These are phyloP conservation scores for Limnanthes douglasii DNA, from an alignment of 345 rosid species.

Conservation along the genomic window DNA sequence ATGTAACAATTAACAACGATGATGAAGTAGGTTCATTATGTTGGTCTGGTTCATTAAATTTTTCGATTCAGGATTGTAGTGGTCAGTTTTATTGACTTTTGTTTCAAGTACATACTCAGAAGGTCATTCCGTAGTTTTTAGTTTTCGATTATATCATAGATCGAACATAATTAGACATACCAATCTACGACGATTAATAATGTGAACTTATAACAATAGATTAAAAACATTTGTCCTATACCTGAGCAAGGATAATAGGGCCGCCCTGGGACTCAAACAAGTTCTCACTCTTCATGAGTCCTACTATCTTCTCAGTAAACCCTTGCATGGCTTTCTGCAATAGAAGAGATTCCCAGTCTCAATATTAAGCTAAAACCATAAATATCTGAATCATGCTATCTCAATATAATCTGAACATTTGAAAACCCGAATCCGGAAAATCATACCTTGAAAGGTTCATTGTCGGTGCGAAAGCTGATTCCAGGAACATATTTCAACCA, in stretches of 20 bases:
- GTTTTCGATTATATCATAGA: too few species aligned
- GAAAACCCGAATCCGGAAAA: neutral
- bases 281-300: slow-evolving; percentile 83
- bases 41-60: neutral
- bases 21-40: too few species aligned
- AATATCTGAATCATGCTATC: neutral
- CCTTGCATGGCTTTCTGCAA: slow-evolving; percentile 93
- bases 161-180: too few species aligned
- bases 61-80: too few species aligned
- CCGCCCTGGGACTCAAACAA: slow-evolving; percentile 98
- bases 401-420: neutral
- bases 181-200: too few species aligned
- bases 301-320: slow-evolving; percentile 87
- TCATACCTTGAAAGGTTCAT: slow-evolving; percentile 95
- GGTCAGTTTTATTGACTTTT: too few species aligned
- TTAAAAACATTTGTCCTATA: too few species aligned
- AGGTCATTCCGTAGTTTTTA: too few species aligned
- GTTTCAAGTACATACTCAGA: too few species aligned
- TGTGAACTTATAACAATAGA: too few species aligned
- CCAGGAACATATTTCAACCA: slow-evolving; percentile 99
- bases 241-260: slow-evolving; percentile 97
- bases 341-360: too few species aligned
- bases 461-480: slow-evolving; percentile 97
- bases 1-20: too few species aligned
- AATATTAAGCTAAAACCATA: slow-evolving; percentile 9